Conservation (phyloP, 257 asterid species). For the Fraxinus excelsior region DNA sequence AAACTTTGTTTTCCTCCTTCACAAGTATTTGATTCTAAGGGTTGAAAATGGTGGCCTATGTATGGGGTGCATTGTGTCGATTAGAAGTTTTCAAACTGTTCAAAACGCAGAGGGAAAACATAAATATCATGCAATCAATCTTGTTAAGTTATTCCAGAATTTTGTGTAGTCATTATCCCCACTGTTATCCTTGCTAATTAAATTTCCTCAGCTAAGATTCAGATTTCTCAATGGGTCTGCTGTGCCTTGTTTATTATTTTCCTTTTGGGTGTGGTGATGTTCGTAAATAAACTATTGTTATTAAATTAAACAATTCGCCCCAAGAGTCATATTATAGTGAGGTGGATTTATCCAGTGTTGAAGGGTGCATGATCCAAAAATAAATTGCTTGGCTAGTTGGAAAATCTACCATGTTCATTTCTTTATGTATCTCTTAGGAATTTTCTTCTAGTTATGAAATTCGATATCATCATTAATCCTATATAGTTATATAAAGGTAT, state of each 20-base stretch:
- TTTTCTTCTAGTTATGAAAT: not conserved
- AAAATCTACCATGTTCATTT: not conserved
- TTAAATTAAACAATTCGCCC: not conserved
- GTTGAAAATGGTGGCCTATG: not conserved
- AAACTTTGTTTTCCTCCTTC: slow-evolving; percentile 10
- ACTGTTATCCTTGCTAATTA: not conserved
- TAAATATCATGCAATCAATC: not conserved
- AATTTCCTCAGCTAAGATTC: not conserved
- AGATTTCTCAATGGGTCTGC: not conserved
- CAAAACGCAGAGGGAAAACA: not conserved
- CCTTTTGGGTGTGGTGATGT: not conserved
- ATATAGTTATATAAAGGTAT: not conserved
- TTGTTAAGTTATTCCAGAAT: not conserved
- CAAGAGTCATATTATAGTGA: not conserved
- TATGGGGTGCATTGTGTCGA: not conserved
- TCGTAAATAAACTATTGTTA: not conserved
- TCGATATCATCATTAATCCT: not conserved
- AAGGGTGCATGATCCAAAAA: not conserved
- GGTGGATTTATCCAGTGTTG: not conserved
- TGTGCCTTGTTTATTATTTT: not conserved
- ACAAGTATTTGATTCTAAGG: not conserved
- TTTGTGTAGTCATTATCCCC: not conserved
- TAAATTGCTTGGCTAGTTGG: not conserved
- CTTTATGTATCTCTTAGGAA: not conserved
- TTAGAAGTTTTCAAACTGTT: not conserved